Evolutionary conservation across 2,329 filamentous ascomycete species (phyloP), one percentile per base, ranked within the genome.

Genomic region (Lecanosticta acicola): DNA sequence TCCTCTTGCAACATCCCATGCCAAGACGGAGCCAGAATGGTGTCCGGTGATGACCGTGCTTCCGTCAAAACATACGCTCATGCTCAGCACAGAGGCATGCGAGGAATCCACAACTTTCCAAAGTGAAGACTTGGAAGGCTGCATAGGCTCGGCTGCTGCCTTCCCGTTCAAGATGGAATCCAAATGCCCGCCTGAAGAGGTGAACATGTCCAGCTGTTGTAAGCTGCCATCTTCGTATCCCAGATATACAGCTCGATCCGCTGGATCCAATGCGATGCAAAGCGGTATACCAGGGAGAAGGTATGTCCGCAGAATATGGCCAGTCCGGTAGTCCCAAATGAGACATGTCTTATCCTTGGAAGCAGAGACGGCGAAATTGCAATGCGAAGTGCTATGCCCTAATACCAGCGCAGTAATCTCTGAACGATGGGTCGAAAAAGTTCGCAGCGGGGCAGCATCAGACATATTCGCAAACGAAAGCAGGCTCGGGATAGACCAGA

Each of bases 241-340:
- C 36, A 85, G 79, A 59, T 90, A 94, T 47, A 93, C 80, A 3
- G 85, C 88, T 42, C 91, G 79, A 53, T 91, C 84, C 49, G 83
- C 87, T 0, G 90, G 85, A 65, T 97, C 93, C 3, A 97, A 72
- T 7, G 79, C 72, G 26, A 91, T 65, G 57, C 84, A 89, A 21
- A 84, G 73, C 13, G 90, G 87, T 14, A 77, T 72, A n/a, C 77
- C 74, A 1, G 86, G 80, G 46, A 97, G 80, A 33, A 97, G 75
- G 54, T 94, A 81, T 3, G 89, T 97, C 35, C 90, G 81, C 46
- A 97, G 71, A 9, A 84, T 74, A 49, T 80, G 78, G 32, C 87
- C 87, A 0, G 81, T 86, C 51, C 83, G 80, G 64, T 94, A 94
- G 68, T 97, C 90, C 93, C 93, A 98, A 49, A 94, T 75, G 59